These are phyloP conservation scores for Xylaria venustula DNA, from an alignment of 495 filamentous ascomycete genomes.

Conservation along the genomic window DNA sequence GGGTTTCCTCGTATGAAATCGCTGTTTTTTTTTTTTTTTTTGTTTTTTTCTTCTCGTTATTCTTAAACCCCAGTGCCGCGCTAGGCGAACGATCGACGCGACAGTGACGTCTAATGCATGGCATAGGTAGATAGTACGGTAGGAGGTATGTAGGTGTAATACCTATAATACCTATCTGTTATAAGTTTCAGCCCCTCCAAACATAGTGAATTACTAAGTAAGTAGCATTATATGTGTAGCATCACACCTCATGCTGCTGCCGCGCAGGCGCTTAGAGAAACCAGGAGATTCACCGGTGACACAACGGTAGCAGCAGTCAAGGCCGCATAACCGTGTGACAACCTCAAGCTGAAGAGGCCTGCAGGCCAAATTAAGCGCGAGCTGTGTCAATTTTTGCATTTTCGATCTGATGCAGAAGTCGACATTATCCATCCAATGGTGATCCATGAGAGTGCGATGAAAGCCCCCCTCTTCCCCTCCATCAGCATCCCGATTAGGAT, in stretches of 20 bases:
- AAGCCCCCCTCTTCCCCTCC: neutral
- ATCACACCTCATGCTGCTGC: neutral
- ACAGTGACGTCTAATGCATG: neutral
- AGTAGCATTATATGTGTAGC: neutral
- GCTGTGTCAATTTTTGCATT: neutral
- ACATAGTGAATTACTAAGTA: slow-evolving; percentile 8
- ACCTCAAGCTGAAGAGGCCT: neutral
- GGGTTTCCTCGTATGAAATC: neutral
- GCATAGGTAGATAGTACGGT: no score
- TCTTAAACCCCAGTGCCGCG: neutral
- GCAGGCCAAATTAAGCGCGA: neutral
- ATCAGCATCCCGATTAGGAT: neutral
- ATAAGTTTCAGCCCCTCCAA: slow-evolving; percentile 1
- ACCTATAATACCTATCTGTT: no score
- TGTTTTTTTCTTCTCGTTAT: neutral
- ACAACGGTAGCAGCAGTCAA: neutral
- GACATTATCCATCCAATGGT: neutral
- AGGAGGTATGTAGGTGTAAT: no score
- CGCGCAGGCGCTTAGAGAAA: slow-evolving; percentile 5
- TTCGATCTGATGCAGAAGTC: neutral
- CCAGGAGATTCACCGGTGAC: neutral
- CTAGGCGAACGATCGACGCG: neutral
- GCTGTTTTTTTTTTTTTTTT: no score
- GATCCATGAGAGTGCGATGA: no score
- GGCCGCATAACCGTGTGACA: neutral